Evolutionary conservation across 495 filamentous ascomycete genomes (phyloP), one percentile per base, ranked within the genome.

Genomic region (Haplographium delicatum): DNA sequence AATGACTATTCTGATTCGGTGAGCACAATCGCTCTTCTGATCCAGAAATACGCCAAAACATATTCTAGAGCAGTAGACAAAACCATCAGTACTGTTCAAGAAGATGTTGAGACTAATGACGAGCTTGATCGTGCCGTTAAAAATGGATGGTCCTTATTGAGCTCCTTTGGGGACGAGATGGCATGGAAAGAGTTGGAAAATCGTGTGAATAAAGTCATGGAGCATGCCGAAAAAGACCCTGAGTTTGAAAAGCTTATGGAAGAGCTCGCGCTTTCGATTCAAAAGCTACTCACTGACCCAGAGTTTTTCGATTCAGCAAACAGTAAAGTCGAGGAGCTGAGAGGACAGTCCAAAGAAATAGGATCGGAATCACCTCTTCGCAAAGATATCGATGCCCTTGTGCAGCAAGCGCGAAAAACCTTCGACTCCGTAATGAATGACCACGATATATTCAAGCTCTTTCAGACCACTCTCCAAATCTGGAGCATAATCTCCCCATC

Each of bases 1-100:
- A 76, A 75, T 20, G 88, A 95, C 59, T 96, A 96, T 62, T 80
- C 82, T 0, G 83, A 95, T 47, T 94, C 89, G 0, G 88, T 95
- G 3, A 84, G 85, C 1, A 91, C 85, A 0, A 60, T 97, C 33
- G 76, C 80, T 3, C 67, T 85, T 3, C 72, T 97, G 37, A 72
- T 96, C 37, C 81, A 88, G 59, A 79, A 83, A 27, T 96, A 95
- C 60, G 85, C 82, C 23, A 73, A 80, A 53, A 67, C 82, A 10
- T 96, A 96, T 62, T 84, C 88, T 4, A 80, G 77, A 48, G 85
- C 82, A 3, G 77, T 79, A 2, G 77, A 83, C 37, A 70, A 85
- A 20, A 76, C 86, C 0, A 67, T 82, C 7, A 70, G 74, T 16
- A 69, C 80, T 2, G 75, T 82, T 1, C 74, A 86, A 47, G 79